A percentile compares a stretch with the other conserved stretches of the same genome.
These are phyloP conservation scores for Aspergillus nanangensis DNA, from an alignment of 495 filamentous ascomycete species.

Conservation along the genomic window DNA sequence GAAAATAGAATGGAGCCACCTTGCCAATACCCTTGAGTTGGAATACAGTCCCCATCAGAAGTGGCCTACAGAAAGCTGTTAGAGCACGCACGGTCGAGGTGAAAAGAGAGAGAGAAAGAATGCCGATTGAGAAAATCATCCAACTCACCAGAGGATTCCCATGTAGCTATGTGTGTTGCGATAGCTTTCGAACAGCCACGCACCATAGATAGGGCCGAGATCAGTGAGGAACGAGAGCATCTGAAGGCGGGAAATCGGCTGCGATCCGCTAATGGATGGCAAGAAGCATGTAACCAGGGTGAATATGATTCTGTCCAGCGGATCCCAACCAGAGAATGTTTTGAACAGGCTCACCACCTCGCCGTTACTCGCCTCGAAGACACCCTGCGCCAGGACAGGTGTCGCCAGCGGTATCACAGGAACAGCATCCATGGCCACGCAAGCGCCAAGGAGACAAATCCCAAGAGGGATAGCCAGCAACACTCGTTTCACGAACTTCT, in stretches of 20 bases:
- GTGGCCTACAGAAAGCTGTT: slow-evolving; percentile 9
- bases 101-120: too few species aligned
- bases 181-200: slow-evolving; percentile 20
- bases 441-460: background rate
- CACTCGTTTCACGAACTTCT: slow-evolving; percentile 1
- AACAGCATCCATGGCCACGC: background rate
- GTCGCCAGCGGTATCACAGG: background rate
- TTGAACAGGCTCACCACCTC: background rate
- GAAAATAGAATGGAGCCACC: slow-evolving; percentile 15
- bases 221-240: slow-evolving; percentile 18
- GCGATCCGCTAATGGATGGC: slow-evolving; percentile 10
- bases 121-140: too few species aligned
- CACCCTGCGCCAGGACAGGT: background rate
- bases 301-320: slow-evolving; percentile 9
- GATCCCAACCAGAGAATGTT: background rate
- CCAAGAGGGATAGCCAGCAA: slow-evolving; percentile 7
- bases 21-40: slow-evolving; percentile 14
- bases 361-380: slow-evolving; percentile 8
- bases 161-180: slow-evolving; percentile 4
- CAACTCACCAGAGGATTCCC: slow-evolving; percentile 8
- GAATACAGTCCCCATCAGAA: slow-evolving; percentile 5
- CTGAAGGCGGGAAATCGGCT: slow-evolving; percentile 8
- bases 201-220: slow-evolving; percentile 8
- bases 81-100: too few species aligned
- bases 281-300: slow-evolving; percentile 13